Base-by-base conservation (phyloP, 176 grass and related monocot genomes). In the Phyllostachys edulis region DNA sequence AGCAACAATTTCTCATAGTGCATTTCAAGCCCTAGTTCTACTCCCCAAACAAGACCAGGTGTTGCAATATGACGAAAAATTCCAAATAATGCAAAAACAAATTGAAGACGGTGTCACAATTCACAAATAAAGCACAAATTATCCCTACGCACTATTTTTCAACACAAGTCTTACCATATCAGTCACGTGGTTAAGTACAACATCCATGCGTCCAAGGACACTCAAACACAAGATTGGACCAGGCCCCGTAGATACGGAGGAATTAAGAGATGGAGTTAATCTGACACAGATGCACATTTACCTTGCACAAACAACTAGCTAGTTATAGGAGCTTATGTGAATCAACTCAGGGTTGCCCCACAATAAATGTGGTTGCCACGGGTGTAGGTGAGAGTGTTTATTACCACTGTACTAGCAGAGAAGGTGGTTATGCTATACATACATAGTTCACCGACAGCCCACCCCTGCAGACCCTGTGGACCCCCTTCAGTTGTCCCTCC, bases 361-460 rank as follows among this genome's bases (percentile, higher is more conserved):
- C 89, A 84, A 90, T 94, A 91, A 94, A 91, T 94, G 80, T 66
- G 82, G 89, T 75, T 84, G 42, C 82, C 85, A 81, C 54, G 67
- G 42, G 93, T 62, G 93, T 92, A 92, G 93, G 93, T 92, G 93
- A 80, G 78, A 24, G 87, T 80, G 84, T 95, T 95, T 90, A 95
- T 86, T 90, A 90, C 88, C 83, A 78, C 12, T 83, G 85, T 92
- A 84, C 82, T 75, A 71, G 80, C 85, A 76, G 80, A 56, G 75
- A 84, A 70, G 85, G 85, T 92, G 87, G 90, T 90, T 92, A 90
- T 82, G 84, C 69, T 45, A 56, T 66, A 18, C 67, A 70, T 36
- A 70, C 80, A 84, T 50, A 71, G 87, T 92, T 90, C 93, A 92
- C 93, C 93, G 90, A 90, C 95, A 94, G 82, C 87, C 80, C 78